A percentile compares a stretch with the other conserved stretches of the same genome.
Conservation (phyloP, 352 stramenopile species). For the Lagenidium giganteum region DNA sequence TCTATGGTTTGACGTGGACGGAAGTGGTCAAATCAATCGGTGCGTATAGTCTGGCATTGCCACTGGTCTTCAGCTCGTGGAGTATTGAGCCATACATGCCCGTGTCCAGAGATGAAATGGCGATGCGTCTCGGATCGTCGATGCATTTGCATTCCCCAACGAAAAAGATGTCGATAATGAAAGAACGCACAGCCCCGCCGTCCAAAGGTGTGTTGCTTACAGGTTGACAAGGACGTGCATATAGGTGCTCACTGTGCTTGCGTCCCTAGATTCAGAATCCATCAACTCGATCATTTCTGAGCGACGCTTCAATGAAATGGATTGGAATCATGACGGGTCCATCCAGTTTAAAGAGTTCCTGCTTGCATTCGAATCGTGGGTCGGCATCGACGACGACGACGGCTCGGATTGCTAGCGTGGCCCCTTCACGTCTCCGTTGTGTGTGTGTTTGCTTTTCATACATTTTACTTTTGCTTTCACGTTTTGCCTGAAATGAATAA, state of each 20-base stretch:
- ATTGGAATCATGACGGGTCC: constrained; percentile 82
- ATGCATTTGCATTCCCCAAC: constrained; percentile 73
- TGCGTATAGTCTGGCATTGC: too few species aligned
- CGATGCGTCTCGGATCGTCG: constrained; percentile 46
- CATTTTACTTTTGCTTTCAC: too few species aligned
- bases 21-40: constrained; percentile 72
- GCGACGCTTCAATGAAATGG: constrained; percentile 83
- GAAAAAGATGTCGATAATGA: constrained; percentile 75
- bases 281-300: constrained; percentile 67
- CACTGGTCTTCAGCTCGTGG: too few species aligned
- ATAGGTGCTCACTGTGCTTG: too few species aligned
- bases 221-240: too few species aligned
- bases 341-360: constrained; percentile 90
- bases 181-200: too few species aligned
- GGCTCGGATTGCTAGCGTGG: constrained; percentile 14
- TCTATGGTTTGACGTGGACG: constrained; percentile 81
- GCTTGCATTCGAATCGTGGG: constrained; percentile 84
- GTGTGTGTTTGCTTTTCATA: not conserved
- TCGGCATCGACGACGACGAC: constrained; percentile 75
- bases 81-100: too few species aligned
- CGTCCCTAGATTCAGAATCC: too few species aligned
- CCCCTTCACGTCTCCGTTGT: too few species aligned
- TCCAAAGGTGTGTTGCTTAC: too few species aligned
- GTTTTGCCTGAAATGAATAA: too few species aligned
- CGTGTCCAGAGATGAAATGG: constrained; percentile 50